These are phyloP conservation scores for Gracilaria domingensis DNA, from an alignment of 23 red algal species.

Conservation along the genomic window DNA sequence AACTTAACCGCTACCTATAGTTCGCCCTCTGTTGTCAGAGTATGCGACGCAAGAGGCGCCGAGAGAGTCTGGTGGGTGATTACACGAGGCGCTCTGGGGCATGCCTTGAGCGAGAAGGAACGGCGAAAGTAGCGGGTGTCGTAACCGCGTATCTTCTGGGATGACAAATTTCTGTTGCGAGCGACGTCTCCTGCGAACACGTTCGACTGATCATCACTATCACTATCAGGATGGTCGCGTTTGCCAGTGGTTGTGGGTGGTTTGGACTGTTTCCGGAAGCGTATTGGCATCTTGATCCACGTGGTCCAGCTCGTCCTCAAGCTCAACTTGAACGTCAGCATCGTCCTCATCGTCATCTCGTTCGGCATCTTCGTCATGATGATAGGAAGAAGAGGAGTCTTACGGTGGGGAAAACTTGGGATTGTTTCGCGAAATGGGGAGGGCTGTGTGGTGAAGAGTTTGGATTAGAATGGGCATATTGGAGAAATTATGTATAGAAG, in stretches of 20 bases:
- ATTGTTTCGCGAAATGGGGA: background rate
- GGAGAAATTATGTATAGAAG: slow-evolving; percentile 19
- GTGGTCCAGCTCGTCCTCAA: slow-evolving; percentile 26
- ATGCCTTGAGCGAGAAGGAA: slow-evolving; percentile 60
- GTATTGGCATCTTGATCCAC: background rate
- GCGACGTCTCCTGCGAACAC: slow-evolving; percentile 32
- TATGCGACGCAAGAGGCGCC: slow-evolving; percentile 32
- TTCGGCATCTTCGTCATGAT: slow-evolving; percentile 27
- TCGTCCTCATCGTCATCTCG: slow-evolving; percentile 62
- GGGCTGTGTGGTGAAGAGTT: background rate
- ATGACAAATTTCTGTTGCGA: slow-evolving; percentile 50
- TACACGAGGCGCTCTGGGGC: slow-evolving; percentile 59
- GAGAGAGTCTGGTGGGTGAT: slow-evolving; percentile 47
- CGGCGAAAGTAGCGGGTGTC: slow-evolving; percentile 70
- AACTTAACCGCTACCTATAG: slow-evolving; percentile 61
- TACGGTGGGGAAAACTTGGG: slow-evolving; percentile 20
- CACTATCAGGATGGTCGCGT: slow-evolving; percentile 41
- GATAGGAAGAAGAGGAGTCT: slow-evolving; percentile 38
- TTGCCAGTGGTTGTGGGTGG: background rate
- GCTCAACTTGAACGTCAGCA: slow-evolving; percentile 23
- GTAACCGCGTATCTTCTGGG: slow-evolving; percentile 68
- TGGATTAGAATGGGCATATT: background rate
- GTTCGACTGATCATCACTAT: slow-evolving; percentile 46
- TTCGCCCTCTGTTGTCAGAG: slow-evolving; percentile 54
- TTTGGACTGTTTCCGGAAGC: background rate